phyloP scores from a whole-genome alignment of 805 yeast species.

The Zygoascus ofunaensis region DNA sequence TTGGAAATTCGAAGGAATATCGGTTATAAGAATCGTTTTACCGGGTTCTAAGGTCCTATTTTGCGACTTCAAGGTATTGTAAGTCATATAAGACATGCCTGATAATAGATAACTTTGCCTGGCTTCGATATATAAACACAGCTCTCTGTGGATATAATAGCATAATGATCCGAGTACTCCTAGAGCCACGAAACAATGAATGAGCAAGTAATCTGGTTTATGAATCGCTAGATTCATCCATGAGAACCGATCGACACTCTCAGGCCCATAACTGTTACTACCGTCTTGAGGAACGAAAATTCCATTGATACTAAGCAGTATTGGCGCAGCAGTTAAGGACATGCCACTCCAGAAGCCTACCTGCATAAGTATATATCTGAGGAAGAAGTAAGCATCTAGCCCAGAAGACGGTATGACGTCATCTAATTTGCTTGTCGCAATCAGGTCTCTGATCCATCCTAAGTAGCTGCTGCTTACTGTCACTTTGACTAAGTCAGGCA shows the following conservation, averaged over 20 bases:
- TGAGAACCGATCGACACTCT: conserved; percentile 60
- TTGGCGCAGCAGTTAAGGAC: conserved; percentile 46
- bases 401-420: conserved; percentile 44
- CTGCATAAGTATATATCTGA: conserved; percentile 50
- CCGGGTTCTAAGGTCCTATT: conserved; percentile 21
- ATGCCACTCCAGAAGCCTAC: conserved; percentile 43
- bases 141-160: conserved; percentile 45
- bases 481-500: conserved; percentile 26
- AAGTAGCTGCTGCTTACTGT: conserved; percentile 26
- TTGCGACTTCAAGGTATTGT: conserved; percentile 29
- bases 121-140: conserved; percentile 36
- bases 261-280: conserved; percentile 10
- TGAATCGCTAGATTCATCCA: conserved; percentile 56
- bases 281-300: conserved; percentile 17
- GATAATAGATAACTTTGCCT: background rate
- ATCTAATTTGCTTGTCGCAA: conserved; percentile 33
- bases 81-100: conserved; percentile 33
- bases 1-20: conserved; percentile 43
- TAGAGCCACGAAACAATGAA: conserved; percentile 55
- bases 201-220: conserved; percentile 42
- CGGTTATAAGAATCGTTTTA: conserved; percentile 60
- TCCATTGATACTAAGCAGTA: conserved; percentile 57
- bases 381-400: conserved; percentile 64
- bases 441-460: conserved; percentile 48
- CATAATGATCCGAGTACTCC: conserved; percentile 50